Base-by-base conservation (phyloP, 2,329 filamentous ascomycete genomes). In the Fusarium foetens region DNA sequence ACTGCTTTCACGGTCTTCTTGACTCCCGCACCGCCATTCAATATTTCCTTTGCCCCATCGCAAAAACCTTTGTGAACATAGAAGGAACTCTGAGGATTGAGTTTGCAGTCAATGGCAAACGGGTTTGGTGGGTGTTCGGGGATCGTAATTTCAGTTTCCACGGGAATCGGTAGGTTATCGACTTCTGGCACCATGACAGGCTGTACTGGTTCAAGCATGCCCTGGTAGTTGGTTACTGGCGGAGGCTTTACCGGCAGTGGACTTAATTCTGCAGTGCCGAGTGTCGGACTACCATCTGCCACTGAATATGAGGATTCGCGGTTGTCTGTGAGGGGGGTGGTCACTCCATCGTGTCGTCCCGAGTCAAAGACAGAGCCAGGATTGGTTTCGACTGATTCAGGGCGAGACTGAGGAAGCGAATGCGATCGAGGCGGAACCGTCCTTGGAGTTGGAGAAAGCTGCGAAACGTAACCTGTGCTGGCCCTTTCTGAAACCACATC, bases 61-160 rank as follows among this genome's bases (percentile, higher is more conserved):
- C 88, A 90, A 71, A 89, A 88, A 3, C 87, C 87, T 60, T 87
- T 88, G 41, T 86, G 80, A 14, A 84, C 79, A 54, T 86, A 84
- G 68, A 88, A 89, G 0, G 87, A 88, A 70, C 86, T 87, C 14
- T 79, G 68, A 5, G 75, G 67, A 14, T 79, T 83, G 39, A 89
- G 86, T 10, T 73, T 82, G 70, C 83, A 85, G 49, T 85, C 83
- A 29, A 75, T 38, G 6, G 59, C 68, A 59, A 66, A 70, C 3
- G 76, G 70, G 29, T 76, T 76, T 13, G 72, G 70, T 29, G 59
- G 64, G 33, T 72, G 65, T 12, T 59, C 29, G 27, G 72, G 68
- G 14, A 63, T 51, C 7, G 41, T 12, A 14, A 33, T 49, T 49
- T 77, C 75, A 23, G 66, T 67, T 42, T 75, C 70, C 13, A 78